Evolutionary conservation across 1,139 yeast genomes (phyloP).

Genomic region (Pichia sp.): DNA sequence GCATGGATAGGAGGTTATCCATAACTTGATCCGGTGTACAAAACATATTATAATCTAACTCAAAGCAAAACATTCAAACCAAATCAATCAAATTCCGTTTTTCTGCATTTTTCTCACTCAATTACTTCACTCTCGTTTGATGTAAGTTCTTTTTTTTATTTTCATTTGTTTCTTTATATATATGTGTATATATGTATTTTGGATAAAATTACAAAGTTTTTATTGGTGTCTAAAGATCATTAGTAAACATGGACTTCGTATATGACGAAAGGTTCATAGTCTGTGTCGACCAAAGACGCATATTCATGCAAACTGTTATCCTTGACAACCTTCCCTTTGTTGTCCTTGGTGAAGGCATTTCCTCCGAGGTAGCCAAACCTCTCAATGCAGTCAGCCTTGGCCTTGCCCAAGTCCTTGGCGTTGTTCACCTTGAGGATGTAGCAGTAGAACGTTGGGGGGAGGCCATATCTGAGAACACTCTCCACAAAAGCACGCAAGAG

Average conservation of each 20-base stretch:
- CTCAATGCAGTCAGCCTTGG: conserved; percentile 62
- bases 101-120: not conserved
- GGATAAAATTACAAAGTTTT: not conserved
- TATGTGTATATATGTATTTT: too few species aligned
- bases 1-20: conserved; percentile 29
- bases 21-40: conserved; percentile 10
- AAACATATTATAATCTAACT: not conserved
- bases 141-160: not conserved
- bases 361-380: conserved; percentile 91
- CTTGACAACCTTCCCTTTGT: conserved; percentile 58
- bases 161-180: not conserved
- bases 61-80: not conserved
- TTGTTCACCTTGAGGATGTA: conserved; percentile 47
- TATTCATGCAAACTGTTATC: conserved; percentile 66
- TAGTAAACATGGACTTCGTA: conserved; percentile 48
- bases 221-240: not conserved
- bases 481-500: conserved; percentile 53
- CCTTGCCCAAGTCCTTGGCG: conserved; percentile 46
- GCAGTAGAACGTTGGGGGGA: conserved; percentile 87
- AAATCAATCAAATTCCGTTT: not conserved
- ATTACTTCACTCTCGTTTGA: not conserved
- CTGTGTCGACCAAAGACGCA: conserved; percentile 87
- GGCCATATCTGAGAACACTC: conserved; percentile 85
- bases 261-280: conserved; percentile 91
- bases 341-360: conserved; percentile 66